Base-by-base conservation (phyloP, 768 basidiomycete genomes). In the Termitomyces sp. region DNA sequence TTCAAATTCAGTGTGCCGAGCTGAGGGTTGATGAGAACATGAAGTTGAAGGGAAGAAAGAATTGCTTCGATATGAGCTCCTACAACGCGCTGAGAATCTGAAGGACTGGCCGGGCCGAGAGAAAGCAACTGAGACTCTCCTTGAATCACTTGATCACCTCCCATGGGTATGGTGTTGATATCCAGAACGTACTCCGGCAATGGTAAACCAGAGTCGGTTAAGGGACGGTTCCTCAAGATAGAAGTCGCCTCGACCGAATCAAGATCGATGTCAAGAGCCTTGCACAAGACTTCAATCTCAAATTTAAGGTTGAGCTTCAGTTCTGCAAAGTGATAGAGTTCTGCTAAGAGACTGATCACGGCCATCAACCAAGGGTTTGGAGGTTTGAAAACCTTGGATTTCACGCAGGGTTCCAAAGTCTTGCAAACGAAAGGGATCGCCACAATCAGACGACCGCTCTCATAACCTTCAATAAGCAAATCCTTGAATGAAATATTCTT, bases 351-450 rank as follows among this genome's bases (percentile, higher is more conserved):
- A 60, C 88, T 84, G 63, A 98, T 77, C 59, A 99, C 90, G 0
- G 90, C 95, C 88, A 98, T 95, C 48, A 99, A 73, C 97, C 97
- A 99, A 2, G 97, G 97, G 68, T 98, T 99, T 24, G 97, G 97
- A 19, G 93, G 89, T 64, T 82, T 88, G 82, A 99, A 99, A 26
- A 98, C 90, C 60, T 78, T 87, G 32, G 96, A 98, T 65, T 87
- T 85, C 46, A 86, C 80, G 58, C 92, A 93, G 45, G 90, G 90
- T 67, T 94, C 91, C 45, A 99, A 81, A 1, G 93, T 89, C 71
- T 97, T 97, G 83, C 96, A 98, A 37, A 98, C 92, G 68, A 98
- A 99, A 0, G 97, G 93, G 55, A 99, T 97, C 10, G 94, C 93
- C 21, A 98, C 91, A 45, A 95, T 82, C 35, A 98, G 77, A 40